These are phyloP conservation scores for Amanita fuliginea DNA, from an alignment of 768 basidiomycete genomes.

Conservation along the genomic window DNA sequence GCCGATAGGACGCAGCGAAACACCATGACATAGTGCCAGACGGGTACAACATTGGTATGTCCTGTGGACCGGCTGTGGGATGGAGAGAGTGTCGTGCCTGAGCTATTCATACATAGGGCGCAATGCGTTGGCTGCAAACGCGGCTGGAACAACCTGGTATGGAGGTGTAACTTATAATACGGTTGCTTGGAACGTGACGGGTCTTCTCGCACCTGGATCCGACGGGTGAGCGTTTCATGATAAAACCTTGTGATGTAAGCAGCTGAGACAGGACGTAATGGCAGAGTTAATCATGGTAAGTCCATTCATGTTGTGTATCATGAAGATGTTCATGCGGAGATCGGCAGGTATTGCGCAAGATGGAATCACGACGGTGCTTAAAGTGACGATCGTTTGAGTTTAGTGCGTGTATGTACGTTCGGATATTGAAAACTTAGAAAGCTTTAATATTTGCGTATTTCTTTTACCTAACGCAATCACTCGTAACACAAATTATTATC, in stretches of 20 bases:
- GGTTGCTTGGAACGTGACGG: slow-evolving; percentile 33
- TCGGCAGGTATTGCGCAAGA: slow-evolving; percentile 45
- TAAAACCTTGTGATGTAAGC: too few species aligned
- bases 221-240: slow-evolving; percentile 21
- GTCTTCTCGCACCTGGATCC: slow-evolving; percentile 41
- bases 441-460: too few species aligned
- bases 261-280: too few species aligned
- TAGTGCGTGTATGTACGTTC: too few species aligned
- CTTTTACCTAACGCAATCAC: too few species aligned
- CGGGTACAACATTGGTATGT: slow-evolving; percentile 23
- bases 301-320: background rate
- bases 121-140: slow-evolving; percentile 16
- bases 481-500: too few species aligned
- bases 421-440: too few species aligned
- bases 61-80: background rate
- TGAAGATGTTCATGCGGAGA: background rate
- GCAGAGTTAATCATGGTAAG: slow-evolving; percentile 25
- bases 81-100: background rate
- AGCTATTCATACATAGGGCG: slow-evolving; percentile 17
- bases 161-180: slow-evolving; percentile 38
- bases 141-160: slow-evolving; percentile 18
- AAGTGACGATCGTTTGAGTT: slow-evolving; percentile 28
- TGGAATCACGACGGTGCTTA: slow-evolving; percentile 44
- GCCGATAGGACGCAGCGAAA: slow-evolving; percentile 17
- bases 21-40: slow-evolving; percentile 21